Evolutionary conservation across 192 early-diverging fungal genomes (phyloP).

Genomic region (Entomortierella parvispora): DNA sequence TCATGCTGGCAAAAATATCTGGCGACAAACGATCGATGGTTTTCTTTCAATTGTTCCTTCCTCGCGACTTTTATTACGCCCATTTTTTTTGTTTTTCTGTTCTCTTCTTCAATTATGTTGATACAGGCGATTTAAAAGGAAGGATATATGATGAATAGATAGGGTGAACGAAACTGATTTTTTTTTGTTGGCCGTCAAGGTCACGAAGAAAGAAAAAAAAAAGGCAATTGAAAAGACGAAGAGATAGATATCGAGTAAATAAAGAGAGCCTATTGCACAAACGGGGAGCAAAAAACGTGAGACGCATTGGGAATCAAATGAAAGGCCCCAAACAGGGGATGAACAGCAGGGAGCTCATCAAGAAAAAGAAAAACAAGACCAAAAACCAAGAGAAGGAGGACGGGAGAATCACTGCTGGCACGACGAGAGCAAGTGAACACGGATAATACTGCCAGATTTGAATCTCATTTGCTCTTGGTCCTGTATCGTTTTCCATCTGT

Average conservation of each 20-base stretch:
- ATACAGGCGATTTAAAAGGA: not conserved
- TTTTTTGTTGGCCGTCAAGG: not conserved
- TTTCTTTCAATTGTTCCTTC: too few species aligned
- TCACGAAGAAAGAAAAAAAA: not conserved
- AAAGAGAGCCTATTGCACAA: not conserved
- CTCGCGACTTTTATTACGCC: too few species aligned
- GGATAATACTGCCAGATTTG: too few species aligned
- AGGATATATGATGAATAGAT: not conserved
- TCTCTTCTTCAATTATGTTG: too few species aligned
- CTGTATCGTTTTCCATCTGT: not conserved
- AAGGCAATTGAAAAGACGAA: not conserved
- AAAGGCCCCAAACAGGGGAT: not conserved
- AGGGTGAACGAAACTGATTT: not conserved
- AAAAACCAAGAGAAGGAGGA: not conserved
- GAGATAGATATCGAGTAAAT: not conserved
- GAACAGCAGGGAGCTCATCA: not conserved
- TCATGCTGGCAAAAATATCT: too few species aligned
- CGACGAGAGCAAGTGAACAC: slow-evolving; percentile 1
- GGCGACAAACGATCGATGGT: too few species aligned
- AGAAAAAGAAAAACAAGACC: not conserved
- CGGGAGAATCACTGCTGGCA: not conserved
- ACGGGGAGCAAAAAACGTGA: too few species aligned
- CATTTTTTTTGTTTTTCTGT: too few species aligned
- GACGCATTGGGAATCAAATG: not conserved
- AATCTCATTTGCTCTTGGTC: not conserved